phyloP scores from a whole-genome alignment of 1,284 basidiomycete species.

The Trichosporon sp. region DNA sequence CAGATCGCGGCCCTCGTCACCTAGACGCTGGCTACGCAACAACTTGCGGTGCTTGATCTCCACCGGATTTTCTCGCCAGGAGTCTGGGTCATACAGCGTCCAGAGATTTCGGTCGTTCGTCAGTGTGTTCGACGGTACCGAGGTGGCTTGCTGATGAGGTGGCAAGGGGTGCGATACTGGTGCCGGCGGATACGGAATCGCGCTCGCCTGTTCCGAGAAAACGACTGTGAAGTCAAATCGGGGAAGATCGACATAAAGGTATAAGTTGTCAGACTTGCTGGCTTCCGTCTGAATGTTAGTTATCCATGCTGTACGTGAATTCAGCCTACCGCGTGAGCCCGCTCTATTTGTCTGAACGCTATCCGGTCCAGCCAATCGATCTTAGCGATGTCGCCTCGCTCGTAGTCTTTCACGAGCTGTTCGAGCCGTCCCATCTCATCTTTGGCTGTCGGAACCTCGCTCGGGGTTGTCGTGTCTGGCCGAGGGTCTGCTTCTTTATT shows the following conservation, averaged over 20 bases:
- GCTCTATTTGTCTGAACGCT: constrained; percentile 87
- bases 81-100: constrained; percentile 86
- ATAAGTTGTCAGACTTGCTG: constrained; percentile 79
- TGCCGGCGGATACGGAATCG: constrained; percentile 36
- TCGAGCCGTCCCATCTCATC: constrained; percentile 94
- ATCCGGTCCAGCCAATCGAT: constrained; percentile 94
- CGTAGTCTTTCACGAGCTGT: constrained; percentile 94
- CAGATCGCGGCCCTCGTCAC: constrained; percentile 88
- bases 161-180: constrained; percentile 45
- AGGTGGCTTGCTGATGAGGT: constrained; percentile 18
- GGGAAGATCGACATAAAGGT: constrained; percentile 90
- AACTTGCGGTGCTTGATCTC: constrained; percentile 95
- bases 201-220: constrained; percentile 67
- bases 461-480: constrained; percentile 73
- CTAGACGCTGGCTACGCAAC: constrained; percentile 88
- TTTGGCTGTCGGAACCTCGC: constrained; percentile 59
- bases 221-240: constrained; percentile 98
- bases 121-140: constrained; percentile 43
- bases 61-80: constrained; percentile 81
- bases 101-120: constrained; percentile 67
- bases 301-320: background rate
- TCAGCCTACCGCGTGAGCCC: constrained; percentile 70
- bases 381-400: constrained; percentile 86
- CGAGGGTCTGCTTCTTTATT: constrained; percentile 78
- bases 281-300: constrained; percentile 62